Evolutionary conservation across 768 basidiomycete genomes (phyloP).

Genomic region (Trametes cubensis): DNA sequence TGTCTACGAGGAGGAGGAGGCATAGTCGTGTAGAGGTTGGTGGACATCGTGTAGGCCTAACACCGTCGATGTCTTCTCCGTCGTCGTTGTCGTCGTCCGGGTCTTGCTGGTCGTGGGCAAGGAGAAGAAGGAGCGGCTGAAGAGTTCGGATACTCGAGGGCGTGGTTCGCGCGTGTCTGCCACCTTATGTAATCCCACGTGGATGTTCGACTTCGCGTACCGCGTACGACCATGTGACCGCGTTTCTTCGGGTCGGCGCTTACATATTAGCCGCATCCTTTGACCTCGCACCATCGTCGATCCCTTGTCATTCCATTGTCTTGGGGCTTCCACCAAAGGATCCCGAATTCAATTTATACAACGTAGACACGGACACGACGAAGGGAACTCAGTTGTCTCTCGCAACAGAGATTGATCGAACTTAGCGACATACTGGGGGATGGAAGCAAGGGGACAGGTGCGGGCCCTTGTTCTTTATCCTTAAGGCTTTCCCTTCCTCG

Average conservation of each 20-base stretch:
- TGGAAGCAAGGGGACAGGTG: too few species aligned
- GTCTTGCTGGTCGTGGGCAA: constrained; percentile 15
- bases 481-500: too few species aligned
- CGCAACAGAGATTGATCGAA: too few species aligned
- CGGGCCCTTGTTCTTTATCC: too few species aligned
- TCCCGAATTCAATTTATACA: too few species aligned
- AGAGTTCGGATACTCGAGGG: background rate
- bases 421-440: too few species aligned
- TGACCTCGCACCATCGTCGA: background rate
- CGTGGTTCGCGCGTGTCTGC: constrained; percentile 27
- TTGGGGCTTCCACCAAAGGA: too few species aligned
- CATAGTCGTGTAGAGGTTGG: constrained; percentile 26
- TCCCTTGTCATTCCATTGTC: too few species aligned
- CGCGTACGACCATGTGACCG: constrained; percentile 31
- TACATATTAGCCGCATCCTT: background rate
- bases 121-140: background rate
- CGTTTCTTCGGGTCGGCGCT: background rate
- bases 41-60: constrained; percentile 36
- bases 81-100: constrained; percentile 15
- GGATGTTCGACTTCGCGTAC: constrained; percentile 29
- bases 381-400: too few species aligned
- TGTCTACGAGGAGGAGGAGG: constrained; percentile 31
- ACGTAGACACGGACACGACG: too few species aligned
- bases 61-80: constrained; percentile 30
- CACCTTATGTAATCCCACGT: constrained; percentile 29